phyloP scores from a whole-genome alignment of 177 flowering plant species.

The Tripterygium wilfordii region DNA sequence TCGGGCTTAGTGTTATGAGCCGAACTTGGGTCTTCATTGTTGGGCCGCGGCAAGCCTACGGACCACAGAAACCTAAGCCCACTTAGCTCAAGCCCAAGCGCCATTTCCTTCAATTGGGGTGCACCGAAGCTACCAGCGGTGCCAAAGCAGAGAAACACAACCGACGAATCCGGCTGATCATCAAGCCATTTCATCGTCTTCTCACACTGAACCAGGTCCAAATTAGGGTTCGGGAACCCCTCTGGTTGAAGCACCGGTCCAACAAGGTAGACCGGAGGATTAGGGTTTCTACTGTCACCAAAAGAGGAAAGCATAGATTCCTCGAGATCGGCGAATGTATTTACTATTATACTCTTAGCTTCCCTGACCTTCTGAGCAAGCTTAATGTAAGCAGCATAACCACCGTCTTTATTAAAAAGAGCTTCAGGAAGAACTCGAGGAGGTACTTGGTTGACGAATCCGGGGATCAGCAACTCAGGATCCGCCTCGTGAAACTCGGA shows the following conservation, averaged over 20 bases:
- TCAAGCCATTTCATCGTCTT: slow-evolving; percentile 23
- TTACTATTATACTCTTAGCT: slow-evolving; percentile 28
- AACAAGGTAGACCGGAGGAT: slow-evolving; percentile 13
- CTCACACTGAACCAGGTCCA: slow-evolving; percentile 6
- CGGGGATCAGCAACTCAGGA: slow-evolving; percentile 9
- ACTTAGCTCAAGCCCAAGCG: slow-evolving; percentile 19
- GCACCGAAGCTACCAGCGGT: slow-evolving; percentile 20
- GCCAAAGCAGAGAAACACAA: slow-evolving; percentile 32
- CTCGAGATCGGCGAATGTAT: slow-evolving; percentile 26
- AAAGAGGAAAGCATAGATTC: slow-evolving; percentile 7
- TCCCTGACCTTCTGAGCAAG: slow-evolving; percentile 14
- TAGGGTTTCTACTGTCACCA: neutral
- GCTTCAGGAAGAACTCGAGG: slow-evolving; percentile 11
- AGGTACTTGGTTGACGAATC: slow-evolving; percentile 22
- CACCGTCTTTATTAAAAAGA: slow-evolving; percentile 8
- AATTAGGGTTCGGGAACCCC: neutral
- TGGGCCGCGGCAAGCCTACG: slow-evolving; percentile 1
- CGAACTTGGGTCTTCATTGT: neutral
- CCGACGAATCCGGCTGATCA: slow-evolving; percentile 14
- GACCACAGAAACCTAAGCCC: slow-evolving; percentile 22
- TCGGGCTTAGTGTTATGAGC: neutral
- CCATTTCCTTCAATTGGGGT: slow-evolving; percentile 20
- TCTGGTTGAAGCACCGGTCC: slow-evolving; percentile 12
- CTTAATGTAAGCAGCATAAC: slow-evolving; percentile 3
- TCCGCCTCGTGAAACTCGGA: slow-evolving; percentile 10